These are phyloP conservation scores for Talaromyces amestolkiae DNA, from an alignment of 2,329 filamentous ascomycete species.

Conservation along the genomic window DNA sequence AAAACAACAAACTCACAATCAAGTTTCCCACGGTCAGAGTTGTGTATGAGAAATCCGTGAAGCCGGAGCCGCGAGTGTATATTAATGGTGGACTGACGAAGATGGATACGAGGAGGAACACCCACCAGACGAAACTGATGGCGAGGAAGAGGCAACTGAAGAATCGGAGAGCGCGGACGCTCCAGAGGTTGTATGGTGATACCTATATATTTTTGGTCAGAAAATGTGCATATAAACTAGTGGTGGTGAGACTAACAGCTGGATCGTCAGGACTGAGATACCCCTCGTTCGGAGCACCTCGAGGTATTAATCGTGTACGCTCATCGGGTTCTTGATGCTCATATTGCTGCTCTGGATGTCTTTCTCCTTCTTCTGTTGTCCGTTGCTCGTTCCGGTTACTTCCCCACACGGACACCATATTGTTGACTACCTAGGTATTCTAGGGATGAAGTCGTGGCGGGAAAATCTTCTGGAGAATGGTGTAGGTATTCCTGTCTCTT, in stretches of 20 bases:
- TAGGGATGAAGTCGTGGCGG: not conserved
- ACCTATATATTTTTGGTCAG: constrained; percentile 43
- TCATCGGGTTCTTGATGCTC: constrained; percentile 52
- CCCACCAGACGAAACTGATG: constrained; percentile 87
- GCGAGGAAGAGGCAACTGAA: constrained; percentile 73
- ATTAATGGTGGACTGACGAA: constrained; percentile 89
- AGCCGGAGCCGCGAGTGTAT: constrained; percentile 84
- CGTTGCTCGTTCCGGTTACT: constrained; percentile 16
- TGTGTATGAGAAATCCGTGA: constrained; percentile 82
- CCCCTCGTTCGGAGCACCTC: constrained; percentile 55
- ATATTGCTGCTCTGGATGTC: not conserved
- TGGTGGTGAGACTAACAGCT: constrained; percentile 54
- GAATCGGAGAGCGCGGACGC: constrained; percentile 74
- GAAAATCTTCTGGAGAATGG: not conserved
- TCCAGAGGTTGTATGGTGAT: constrained; percentile 93
- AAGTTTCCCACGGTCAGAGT: constrained; percentile 75
- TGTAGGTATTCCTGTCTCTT: not conserved
- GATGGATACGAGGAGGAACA: constrained; percentile 78
- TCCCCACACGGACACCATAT: constrained; percentile 29
- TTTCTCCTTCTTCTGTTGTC: constrained; percentile 12
- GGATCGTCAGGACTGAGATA: constrained; percentile 78
- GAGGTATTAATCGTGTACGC: constrained; percentile 66
- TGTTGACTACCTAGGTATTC: not conserved
- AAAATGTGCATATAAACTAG: not conserved
- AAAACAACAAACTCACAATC: constrained; percentile 78